phyloP scores from a whole-genome alignment of 1,284 basidiomycete genomes.

The Naganishia liquefaciens region DNA sequence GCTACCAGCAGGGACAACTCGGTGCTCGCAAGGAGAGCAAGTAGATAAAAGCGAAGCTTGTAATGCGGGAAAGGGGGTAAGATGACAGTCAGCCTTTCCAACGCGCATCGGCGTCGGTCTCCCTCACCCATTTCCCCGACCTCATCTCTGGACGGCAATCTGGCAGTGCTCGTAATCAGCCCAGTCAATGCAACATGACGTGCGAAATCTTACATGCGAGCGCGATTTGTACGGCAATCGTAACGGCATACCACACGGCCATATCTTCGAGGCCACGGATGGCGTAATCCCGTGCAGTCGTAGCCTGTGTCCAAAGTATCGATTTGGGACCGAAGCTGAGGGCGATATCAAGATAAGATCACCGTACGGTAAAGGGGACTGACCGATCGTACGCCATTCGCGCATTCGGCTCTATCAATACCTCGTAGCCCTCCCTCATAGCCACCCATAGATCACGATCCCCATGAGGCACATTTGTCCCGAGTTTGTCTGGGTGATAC shows the following conservation, averaged over 20 bases:
- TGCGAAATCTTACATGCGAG: constrained; percentile 11
- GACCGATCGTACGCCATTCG: constrained; percentile 27
- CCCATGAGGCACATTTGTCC: not conserved
- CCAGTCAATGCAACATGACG: not conserved
- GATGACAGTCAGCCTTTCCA: too few relatives aligned
- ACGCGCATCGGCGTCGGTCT: too few relatives aligned
- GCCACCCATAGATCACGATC: constrained; percentile 9
- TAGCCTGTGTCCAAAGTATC: constrained; percentile 12
- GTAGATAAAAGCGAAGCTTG: constrained; percentile 20
- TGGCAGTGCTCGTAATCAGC: not conserved
- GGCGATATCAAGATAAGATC: not conserved
- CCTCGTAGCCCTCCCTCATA: constrained; percentile 23
- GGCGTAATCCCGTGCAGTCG: constrained; percentile 16
- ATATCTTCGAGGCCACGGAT: constrained; percentile 7
- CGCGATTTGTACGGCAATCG: constrained; percentile 7
- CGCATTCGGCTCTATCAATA: constrained; percentile 22
- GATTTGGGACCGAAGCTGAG: constrained; percentile 19
- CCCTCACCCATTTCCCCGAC: constrained; percentile 19
- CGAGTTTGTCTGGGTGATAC: constrained; percentile 23
- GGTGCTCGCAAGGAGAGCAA: not conserved
- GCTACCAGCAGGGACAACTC: constrained; percentile 17
- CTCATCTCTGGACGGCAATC: constrained; percentile 24
- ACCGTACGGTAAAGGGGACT: not conserved
- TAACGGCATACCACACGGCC: constrained; percentile 21
- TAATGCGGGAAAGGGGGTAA: not conserved